Base-by-base conservation (phyloP, 148 eudicot species). In the Vaccinium macrocarpon region DNA sequence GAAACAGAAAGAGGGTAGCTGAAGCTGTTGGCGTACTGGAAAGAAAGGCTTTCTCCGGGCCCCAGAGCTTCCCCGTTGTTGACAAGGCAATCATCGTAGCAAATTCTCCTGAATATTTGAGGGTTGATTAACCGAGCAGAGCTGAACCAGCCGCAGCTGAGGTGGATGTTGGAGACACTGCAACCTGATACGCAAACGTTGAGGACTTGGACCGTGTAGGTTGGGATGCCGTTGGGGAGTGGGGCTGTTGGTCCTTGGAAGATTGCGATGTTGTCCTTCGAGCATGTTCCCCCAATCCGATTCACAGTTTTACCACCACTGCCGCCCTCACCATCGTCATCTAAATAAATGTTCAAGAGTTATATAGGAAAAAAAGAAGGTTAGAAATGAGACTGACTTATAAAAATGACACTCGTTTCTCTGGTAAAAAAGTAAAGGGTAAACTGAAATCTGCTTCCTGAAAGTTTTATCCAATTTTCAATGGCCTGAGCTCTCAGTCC, bases 221-320 rank as follows among this genome's bases (percentile, higher is more conserved):
- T 93, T 16, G 98, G 98, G 19, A 95, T 93, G 38, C 98, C 97
- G 4, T 91, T 92, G 8, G 98, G 97, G n/a, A 95, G 91, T 6
- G 97, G 94, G 3, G 88, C 5, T 4, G 85, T 72, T 29, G 84
- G 89, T 0, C 93, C 97, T 84, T 94, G 97, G 61, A 72, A 66
- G 14, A 94, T 76, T 21, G 62, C 85, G 27, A 93, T 90, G 90
- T 85, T 84, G 13, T 88, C 89, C 71, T 81, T 88, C 1, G 92
- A 86, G 68, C 95, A 93, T 1, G 85, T 27, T 13, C 49, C 52
- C 7, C 84, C 89, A 0, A 81, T 46, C 14, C 83, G 80, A 46
- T 85, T 78, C 61, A 14, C 35, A 6, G 86, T 29, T 78, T n/a
- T 13, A 16, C 35, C 82, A 13, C 46, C 79, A 7, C 68, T 75